A percentile compares a stretch with the other conserved stretches of the same genome.
Conservation (phyloP, 2,329 filamentous ascomycete genomes). For the Tolypocladium inflatum region DNA sequence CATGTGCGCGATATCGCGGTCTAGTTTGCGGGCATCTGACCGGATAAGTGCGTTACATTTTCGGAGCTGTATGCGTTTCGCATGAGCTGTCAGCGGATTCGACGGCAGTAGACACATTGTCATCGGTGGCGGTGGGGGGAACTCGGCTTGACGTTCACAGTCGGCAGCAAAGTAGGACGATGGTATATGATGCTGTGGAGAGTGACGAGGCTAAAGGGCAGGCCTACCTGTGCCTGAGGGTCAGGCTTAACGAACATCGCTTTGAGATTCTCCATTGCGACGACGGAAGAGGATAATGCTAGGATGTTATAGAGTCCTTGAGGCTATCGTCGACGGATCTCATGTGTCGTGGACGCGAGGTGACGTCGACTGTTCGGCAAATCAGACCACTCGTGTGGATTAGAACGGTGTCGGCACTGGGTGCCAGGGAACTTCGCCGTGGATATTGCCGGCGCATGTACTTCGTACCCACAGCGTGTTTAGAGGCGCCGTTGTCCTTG, state of each 20-base stretch:
- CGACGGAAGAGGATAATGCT: background rate
- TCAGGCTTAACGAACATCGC: constrained; percentile 85
- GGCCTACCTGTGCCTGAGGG: constrained; percentile 75
- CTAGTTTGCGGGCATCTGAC: constrained; percentile 82
- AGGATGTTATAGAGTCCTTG: background rate
- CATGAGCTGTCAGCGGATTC: constrained; percentile 2
- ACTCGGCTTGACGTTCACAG: background rate
- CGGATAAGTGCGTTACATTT: constrained; percentile 93
- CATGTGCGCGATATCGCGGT: constrained; percentile 77
- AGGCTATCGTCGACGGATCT: no score
- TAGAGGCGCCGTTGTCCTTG: no score
- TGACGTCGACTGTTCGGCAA: no score
- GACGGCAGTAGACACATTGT: background rate
- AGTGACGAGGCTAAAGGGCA: background rate
- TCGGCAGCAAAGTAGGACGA: background rate
- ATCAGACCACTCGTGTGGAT: no score
- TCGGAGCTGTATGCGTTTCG: constrained; percentile 52
- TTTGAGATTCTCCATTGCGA: constrained; percentile 75
- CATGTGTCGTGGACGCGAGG: no score
- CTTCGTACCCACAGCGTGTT: no score
- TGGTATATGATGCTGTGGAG: background rate
- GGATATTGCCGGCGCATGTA: no score
- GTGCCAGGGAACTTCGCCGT: no score
- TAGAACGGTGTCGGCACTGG: no score
- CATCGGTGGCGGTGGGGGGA: background rate